Conservation (phyloP, 2,329 filamentous ascomycete species). For the Colletotrichum phormii region DNA sequence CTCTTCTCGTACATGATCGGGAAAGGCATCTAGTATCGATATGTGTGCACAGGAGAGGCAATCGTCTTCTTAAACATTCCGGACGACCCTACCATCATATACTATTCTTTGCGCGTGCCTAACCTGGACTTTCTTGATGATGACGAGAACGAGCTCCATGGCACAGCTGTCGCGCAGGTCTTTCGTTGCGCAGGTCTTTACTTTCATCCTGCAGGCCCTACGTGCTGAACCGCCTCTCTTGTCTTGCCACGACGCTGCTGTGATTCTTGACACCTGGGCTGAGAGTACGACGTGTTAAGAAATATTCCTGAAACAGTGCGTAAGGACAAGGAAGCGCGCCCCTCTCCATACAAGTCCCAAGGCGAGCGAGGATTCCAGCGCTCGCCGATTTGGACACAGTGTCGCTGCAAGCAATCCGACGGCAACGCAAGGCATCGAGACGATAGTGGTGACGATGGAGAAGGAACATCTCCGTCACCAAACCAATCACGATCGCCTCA, state of each 20-base stretch:
- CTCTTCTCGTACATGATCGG: too few relatives aligned
- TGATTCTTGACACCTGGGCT: constrained; percentile 46
- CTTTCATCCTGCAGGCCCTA: constrained; percentile 50
- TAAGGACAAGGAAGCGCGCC: constrained; percentile 32
- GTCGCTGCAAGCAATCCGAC: constrained; percentile 36
- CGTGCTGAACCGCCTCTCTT: constrained; percentile 41
- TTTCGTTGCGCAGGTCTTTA: constrained; percentile 40
- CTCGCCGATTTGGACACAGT: constrained; percentile 46
- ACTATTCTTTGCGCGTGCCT: background rate
- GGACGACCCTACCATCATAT: background rate
- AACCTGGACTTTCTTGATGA: constrained; percentile 48
- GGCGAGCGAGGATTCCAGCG: constrained; percentile 45
- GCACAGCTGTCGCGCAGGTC: constrained; percentile 46
- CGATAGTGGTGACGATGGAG: constrained; percentile 36
- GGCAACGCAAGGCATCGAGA: constrained; percentile 1
- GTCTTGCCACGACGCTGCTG: constrained; percentile 46
- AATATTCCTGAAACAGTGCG: constrained; percentile 41
- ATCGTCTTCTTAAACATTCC: too few relatives aligned
- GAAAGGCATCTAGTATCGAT: too few relatives aligned
- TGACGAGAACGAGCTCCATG: constrained; percentile 46
- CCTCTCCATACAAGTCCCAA: constrained; percentile 42
- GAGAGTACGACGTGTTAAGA: constrained; percentile 47
- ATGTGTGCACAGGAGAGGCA: too few relatives aligned
- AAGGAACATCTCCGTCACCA: constrained; percentile 37
- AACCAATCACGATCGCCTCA: constrained; percentile 18